A percentile compares a stretch with the other conserved stretches of the same genome.
Evolutionary conservation across 1,139 yeast species (phyloP).

Genomic region (Sugiyamaella xylanicola): DNA sequence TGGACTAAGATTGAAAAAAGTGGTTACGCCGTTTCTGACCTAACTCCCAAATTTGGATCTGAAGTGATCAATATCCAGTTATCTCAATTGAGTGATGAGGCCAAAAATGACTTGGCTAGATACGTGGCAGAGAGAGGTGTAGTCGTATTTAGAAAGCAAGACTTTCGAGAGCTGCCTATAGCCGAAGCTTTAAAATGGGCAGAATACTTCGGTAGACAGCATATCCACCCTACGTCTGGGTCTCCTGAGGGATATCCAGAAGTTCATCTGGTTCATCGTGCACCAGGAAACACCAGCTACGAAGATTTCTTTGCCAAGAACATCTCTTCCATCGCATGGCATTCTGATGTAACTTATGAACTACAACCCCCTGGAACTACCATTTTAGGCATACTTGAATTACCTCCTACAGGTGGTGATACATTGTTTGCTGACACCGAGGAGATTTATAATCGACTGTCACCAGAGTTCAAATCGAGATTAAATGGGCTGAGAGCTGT

Average conservation of each 20-base stretch:
- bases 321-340: conserved; percentile 52
- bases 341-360: conserved; percentile 62
- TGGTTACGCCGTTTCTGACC: conserved; percentile 30
- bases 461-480: conserved; percentile 53
- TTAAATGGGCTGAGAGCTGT: conserved; percentile 55
- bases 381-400: conserved; percentile 54
- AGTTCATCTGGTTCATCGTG: conserved; percentile 57
- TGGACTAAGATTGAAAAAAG: conserved; percentile 22
- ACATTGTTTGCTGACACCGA: conserved; percentile 58
- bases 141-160: conserved; percentile 66
- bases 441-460: conserved; percentile 59
- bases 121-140: conserved; percentile 68
- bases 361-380: conserved; percentile 64
- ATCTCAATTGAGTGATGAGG: conserved; percentile 52
- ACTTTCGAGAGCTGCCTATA: conserved; percentile 59
- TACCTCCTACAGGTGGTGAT: conserved; percentile 61
- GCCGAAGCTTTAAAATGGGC: conserved; percentile 52
- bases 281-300: conserved; percentile 19
- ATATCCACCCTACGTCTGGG: conserved; percentile 69
- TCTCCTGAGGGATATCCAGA: conserved; percentile 64
- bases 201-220: conserved; percentile 59
- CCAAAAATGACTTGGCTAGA: conserved; percentile 65
- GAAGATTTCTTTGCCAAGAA: conserved; percentile 32
- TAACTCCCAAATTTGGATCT: conserved; percentile 64
- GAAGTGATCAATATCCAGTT: conserved; percentile 62